These are phyloP conservation scores for Phytophthora ramorum DNA, from an alignment of 352 stramenopile genomes.

Conservation along the genomic window DNA sequence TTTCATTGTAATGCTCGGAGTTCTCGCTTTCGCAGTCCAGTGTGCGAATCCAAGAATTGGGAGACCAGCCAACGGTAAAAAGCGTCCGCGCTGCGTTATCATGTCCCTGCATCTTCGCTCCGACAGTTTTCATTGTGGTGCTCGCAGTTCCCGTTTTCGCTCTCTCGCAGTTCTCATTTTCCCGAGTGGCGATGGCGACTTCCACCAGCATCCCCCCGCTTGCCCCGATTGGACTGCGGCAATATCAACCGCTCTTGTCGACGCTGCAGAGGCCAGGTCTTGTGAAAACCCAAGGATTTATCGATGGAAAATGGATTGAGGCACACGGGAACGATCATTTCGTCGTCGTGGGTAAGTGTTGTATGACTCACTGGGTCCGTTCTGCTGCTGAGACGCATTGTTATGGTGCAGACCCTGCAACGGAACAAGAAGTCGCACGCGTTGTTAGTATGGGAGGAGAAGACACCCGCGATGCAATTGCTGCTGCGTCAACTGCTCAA, in stretches of 20 bases:
- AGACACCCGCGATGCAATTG: conserved; percentile 76
- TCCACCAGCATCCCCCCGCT: conserved; percentile 20
- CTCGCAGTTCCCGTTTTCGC: too few relatives aligned
- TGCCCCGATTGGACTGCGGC: conserved; percentile 15
- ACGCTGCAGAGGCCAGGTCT: conserved; percentile 65
- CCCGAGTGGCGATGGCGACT: conserved; percentile 14
- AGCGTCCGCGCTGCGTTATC: too few relatives aligned
- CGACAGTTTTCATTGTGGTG: too few relatives aligned
- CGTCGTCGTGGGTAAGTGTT: conserved; percentile 52
- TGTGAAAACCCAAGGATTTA: conserved; percentile 71
- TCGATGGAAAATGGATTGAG: conserved; percentile 74
- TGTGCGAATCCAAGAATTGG: too few relatives aligned
- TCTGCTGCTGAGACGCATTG: neutral
- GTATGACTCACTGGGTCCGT: neutral
- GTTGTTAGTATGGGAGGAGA: conserved; percentile 65
- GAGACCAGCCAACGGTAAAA: too few relatives aligned
- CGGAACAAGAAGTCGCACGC: conserved; percentile 62
- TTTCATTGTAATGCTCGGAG: too few relatives aligned
- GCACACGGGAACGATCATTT: conserved; percentile 49
- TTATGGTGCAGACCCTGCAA: conserved; percentile 62
- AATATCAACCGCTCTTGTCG: conserved; percentile 45
- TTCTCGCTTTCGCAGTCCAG: too few relatives aligned
- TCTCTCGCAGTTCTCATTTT: conserved; percentile 14
- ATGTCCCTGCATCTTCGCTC: too few relatives aligned
- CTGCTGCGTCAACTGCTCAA: conserved; percentile 61